Evolutionary conservation across 495 filamentous ascomycete species (phyloP).

Genomic region (Penicillium soppii): DNA sequence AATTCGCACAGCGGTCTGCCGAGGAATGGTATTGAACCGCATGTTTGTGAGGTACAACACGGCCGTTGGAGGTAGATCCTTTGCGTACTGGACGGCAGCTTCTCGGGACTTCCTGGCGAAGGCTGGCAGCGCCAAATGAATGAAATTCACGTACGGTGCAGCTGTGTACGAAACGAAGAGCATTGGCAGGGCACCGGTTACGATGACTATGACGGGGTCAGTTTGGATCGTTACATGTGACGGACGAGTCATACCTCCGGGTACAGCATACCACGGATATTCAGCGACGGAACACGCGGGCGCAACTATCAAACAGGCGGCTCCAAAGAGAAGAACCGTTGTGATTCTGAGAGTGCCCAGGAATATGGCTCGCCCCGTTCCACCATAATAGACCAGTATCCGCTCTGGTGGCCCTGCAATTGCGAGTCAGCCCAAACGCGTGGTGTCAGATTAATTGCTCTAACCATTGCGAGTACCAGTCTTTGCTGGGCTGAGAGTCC

Average conservation of each 20-base stretch:
- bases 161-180: slow-evolving; percentile 63
- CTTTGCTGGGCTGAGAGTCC: slow-evolving; percentile 25
- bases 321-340: slow-evolving; percentile 67
- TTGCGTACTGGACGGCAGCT: slow-evolving; percentile 61
- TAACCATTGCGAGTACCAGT: slow-evolving; percentile 33
- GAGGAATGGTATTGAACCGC: slow-evolving; percentile 52
- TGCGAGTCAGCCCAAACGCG: slow-evolving; percentile 13
- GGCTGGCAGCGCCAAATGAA: slow-evolving; percentile 67
- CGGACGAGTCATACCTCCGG: slow-evolving; percentile 40
- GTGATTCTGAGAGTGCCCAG: slow-evolving; percentile 66
- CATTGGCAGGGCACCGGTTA: slow-evolving; percentile 63
- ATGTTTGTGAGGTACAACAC: slow-evolving; percentile 70
- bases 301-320: slow-evolving; percentile 58
- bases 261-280: slow-evolving; percentile 43
- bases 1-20: slow-evolving; percentile 38
- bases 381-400: slow-evolving; percentile 71
- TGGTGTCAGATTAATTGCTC: not conserved
- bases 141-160: slow-evolving; percentile 67
- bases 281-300: slow-evolving; percentile 56
- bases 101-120: slow-evolving; percentile 70
- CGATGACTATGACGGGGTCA: slow-evolving; percentile 42
- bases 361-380: slow-evolving; percentile 63
- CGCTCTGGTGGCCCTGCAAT: slow-evolving; percentile 48
- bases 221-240: not conserved
- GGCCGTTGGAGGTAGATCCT: slow-evolving; percentile 60